Percentiles rank a stretch among this genome's conserved stretches.
phyloP scores from a whole-genome alignment of 2,329 filamentous ascomycete genomes.

The Botryotinia calthae region DNA sequence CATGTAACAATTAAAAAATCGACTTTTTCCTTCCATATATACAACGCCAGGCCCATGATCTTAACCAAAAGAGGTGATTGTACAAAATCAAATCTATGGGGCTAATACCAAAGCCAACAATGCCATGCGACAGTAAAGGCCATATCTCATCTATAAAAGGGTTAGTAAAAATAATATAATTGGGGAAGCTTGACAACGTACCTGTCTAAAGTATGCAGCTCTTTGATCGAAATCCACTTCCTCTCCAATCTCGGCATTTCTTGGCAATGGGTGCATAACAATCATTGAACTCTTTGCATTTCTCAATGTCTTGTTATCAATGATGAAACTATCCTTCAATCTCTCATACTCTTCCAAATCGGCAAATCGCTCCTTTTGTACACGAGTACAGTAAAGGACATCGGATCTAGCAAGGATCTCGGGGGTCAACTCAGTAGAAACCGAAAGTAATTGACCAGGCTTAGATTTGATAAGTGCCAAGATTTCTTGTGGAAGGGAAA shows the following conservation, averaged over 20 bases:
- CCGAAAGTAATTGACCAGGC: slow-evolving; percentile 73
- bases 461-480: slow-evolving; percentile 63
- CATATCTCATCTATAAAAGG: slow-evolving; percentile 80
- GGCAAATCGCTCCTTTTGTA: slow-evolving; percentile 96
- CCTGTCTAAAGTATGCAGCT: slow-evolving; percentile 98
- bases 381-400: slow-evolving; percentile 93
- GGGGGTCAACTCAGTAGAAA: slow-evolving; percentile 75
- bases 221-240: slow-evolving; percentile 97
- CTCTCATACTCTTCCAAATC: slow-evolving; percentile 76
- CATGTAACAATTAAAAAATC: neutral
- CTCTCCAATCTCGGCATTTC: slow-evolving; percentile 89
- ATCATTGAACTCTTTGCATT: slow-evolving; percentile 90
- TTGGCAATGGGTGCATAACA: slow-evolving; percentile 90
- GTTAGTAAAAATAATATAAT: slow-evolving; percentile 10
- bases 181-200: slow-evolving; percentile 50
- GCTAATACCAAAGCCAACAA: slow-evolving; percentile 90
- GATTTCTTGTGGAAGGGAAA: slow-evolving; percentile 74
- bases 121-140: slow-evolving; percentile 97
- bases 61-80: neutral
- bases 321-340: slow-evolving; percentile 83
- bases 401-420: slow-evolving; percentile 85
- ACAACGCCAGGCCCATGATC: neutral
- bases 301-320: slow-evolving; percentile 87
- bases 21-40: neutral
- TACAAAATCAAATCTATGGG: slow-evolving; percentile 27